Evolutionary conservation across 371 early-diverging fungal genomes (phyloP), one percentile per base, ranked within the genome.

Genomic region (Nematocida ironsii): DNA sequence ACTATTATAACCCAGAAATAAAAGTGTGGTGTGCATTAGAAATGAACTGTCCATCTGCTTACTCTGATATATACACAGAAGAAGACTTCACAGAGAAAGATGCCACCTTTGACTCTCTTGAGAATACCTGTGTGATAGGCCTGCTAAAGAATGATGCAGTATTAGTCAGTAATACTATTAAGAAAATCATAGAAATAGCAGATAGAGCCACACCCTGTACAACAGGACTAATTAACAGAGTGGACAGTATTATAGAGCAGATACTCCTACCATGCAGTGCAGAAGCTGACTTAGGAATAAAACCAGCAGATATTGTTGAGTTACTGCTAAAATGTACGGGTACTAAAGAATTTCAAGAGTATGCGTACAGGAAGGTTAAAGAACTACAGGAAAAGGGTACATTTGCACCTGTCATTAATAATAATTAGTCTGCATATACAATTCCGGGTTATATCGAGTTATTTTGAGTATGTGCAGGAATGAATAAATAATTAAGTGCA

Each of bases 51-150:
- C 71, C 80, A 0, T 78, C 80, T 58, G 57, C 67, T 1, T 78
- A 67, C 47, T 70, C 60, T 16, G 70, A 78, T 56, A 40, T 71
- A 11, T 58, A 40, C 48, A 16, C 4, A 27, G 72, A 20, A 45
- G 71, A 71, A 62, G 18, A 9, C 52, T 50, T 13, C 18, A 7
- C 7, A 44, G 61, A 70, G 44, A 50, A 3, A 61, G 69, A 70
- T 61, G 6, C 33, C 27, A 70, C 70, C 11, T 61, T 78, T 56
- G 80, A 78, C 16, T n/a, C 16, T 13, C 71, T 78, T 11, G 80
- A 78, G 71, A 78, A 78, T 27, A 68, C 16, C 16, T 70, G 25
- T 42, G 5, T 70, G 4, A 39, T 71, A 6, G 58, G 69, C 5
- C 11, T 68, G 5, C 13, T 7, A 4, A 13, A 56, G n/a, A 42